Evolutionary conservation across 345 rosid species (phyloP), one percentile per base, ranked within the genome.

Genomic region (Laguncularia racemosa): DNA sequence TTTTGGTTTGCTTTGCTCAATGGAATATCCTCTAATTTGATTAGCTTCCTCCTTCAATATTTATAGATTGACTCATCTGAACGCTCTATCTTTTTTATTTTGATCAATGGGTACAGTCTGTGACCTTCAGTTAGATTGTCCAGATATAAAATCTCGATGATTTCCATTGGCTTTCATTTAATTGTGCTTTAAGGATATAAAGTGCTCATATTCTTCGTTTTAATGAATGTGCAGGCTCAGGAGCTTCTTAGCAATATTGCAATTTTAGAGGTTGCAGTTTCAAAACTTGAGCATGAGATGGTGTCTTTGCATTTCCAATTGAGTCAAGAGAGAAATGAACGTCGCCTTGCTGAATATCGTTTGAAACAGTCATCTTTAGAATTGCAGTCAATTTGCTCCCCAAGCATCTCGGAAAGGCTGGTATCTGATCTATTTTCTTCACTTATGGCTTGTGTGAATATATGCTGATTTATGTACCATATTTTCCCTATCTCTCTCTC

Each of bases 311-410:
- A 88, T 68, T 88, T 85, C 84, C 96, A 88, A 66, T 83, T 91
- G 61, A 88, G 95, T 74, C 97, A 88, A 81, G 97, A 88, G 67
- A 81, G 86, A 71, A 88, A 91, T 69, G 96, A 91, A 60, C 71
- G 95, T 44, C 77, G 81, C 72, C 88, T 91, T 16, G 84, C 91
- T 28, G 97, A 88, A 72, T 91, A 85, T 68, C 84, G 72, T 59
- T 58, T 84, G 65, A 73, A 79, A 69, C 91, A 79, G 49, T 74
- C 81, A 14, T 60, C 85, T 67, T 72, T 84, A 55, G 76, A 74
- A 60, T 63, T 82, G 50, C 73, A 79, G 58, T 65, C 82, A 65
- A 65, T 60, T 55, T 67, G 46, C 61, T 48, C 67, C 46, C 57
- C 70, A 12, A 62, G 65, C 33, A 61, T 28, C 61, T 46, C 46